phyloP scores from a whole-genome alignment of 2,329 filamentous ascomycete genomes.

The Fonsecaea pedrosoi region DNA sequence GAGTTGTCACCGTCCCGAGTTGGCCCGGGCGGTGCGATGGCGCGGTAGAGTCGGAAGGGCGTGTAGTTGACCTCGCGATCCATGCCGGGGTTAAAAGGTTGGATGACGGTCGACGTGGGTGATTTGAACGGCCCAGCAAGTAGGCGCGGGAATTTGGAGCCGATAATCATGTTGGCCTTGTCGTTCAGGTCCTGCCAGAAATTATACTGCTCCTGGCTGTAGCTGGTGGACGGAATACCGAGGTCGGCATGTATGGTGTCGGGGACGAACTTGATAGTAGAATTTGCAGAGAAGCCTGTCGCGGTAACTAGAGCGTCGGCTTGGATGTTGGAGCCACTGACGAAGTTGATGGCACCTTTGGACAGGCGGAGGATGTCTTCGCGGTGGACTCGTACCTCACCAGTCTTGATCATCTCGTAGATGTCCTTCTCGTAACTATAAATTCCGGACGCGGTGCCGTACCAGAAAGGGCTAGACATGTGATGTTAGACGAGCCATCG shows the following conservation, averaged over 20 bases:
- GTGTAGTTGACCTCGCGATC: slow-evolving; percentile 31
- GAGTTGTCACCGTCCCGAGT: slow-evolving; percentile 51
- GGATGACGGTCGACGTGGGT: slow-evolving; percentile 44
- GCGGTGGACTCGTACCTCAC: slow-evolving; percentile 62
- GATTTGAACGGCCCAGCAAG: slow-evolving; percentile 49
- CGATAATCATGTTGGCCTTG: slow-evolving; percentile 57
- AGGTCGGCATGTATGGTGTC: slow-evolving; percentile 52
- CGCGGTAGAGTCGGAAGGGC: slow-evolving; percentile 55
- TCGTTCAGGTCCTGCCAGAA: slow-evolving; percentile 45
- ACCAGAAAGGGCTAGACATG: slow-evolving; percentile 55
- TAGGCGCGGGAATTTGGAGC: slow-evolving; percentile 46
- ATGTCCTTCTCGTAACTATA: slow-evolving; percentile 66
- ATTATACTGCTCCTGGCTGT: slow-evolving; percentile 45
- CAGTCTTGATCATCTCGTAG: slow-evolving; percentile 62
- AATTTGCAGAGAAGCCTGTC: slow-evolving; percentile 63
- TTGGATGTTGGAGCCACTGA: slow-evolving; percentile 53
- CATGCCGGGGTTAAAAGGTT: slow-evolving; percentile 29
- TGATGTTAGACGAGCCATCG: neutral
- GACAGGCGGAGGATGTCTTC: slow-evolving; percentile 61
- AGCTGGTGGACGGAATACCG: slow-evolving; percentile 52
- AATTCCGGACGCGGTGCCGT: slow-evolving; percentile 63
- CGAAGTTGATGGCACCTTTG: slow-evolving; percentile 56
- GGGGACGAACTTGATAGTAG: slow-evolving; percentile 58
- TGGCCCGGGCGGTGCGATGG: slow-evolving; percentile 51
- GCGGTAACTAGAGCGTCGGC: slow-evolving; percentile 62